phyloP scores from a whole-genome alignment of 2,329 filamentous ascomycete genomes.

The Epichloe festucae region DNA sequence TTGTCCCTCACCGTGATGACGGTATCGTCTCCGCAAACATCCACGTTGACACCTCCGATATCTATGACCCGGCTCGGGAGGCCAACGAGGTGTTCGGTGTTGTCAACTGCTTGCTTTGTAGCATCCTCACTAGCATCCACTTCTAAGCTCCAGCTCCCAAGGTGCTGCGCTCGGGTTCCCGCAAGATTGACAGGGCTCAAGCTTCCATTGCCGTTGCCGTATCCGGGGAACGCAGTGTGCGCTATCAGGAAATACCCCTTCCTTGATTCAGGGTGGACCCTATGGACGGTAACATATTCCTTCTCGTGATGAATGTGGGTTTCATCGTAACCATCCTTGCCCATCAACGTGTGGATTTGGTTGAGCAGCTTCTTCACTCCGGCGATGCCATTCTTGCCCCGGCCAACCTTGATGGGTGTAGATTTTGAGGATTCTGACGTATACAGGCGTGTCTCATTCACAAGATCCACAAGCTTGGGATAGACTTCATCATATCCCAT shows the following conservation, averaged over 20 bases:
- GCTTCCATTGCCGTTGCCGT: constrained; percentile 69
- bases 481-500: constrained; percentile 98
- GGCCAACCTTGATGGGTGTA: constrained; percentile 47
- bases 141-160: constrained; percentile 87
- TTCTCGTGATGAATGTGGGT: constrained; percentile 94
- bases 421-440: constrained; percentile 58
- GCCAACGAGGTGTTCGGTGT: constrained; percentile 62
- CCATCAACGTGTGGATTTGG: constrained; percentile 90
- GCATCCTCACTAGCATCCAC: constrained; percentile 67
- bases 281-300: constrained; percentile 91
- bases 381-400: constrained; percentile 73
- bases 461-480: constrained; percentile 81
- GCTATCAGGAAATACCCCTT: constrained; percentile 94
- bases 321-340: constrained; percentile 85
- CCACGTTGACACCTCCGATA: constrained; percentile 59
- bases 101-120: constrained; percentile 48
- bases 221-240: constrained; percentile 88
- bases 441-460: constrained; percentile 78
- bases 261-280: constrained; percentile 81
- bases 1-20: constrained; percentile 67
- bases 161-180: constrained; percentile 71
- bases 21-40: constrained; percentile 60
- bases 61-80: constrained; percentile 73
- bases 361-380: constrained; percentile 88
- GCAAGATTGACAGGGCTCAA: constrained; percentile 68